Conservation (phyloP, 306 rosid genomes). For the Ormosia emarginata region DNA sequence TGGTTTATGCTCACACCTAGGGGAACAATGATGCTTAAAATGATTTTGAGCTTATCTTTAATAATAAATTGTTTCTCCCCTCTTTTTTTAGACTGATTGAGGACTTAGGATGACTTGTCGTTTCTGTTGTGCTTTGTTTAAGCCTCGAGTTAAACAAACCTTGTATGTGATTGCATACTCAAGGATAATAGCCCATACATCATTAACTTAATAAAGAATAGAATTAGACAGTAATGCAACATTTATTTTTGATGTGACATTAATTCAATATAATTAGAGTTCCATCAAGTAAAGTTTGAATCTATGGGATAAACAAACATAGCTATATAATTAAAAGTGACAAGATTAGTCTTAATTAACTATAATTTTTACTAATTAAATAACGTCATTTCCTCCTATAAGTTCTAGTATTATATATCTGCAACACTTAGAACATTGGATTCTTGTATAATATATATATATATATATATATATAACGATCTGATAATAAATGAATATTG, state of each 20-base stretch:
- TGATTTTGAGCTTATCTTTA: background rate
- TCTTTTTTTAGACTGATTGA: background rate
- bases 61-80: no score
- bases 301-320: background rate
- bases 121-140: background rate
- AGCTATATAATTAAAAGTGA: background rate
- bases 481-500: no score
- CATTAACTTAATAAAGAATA: background rate
- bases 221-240: background rate
- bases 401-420: background rate
- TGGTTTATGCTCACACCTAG: background rate
- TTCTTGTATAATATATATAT: no score
- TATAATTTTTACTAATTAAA: no score
- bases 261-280: background rate
- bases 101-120: background rate
- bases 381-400: no score
- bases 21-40: background rate
- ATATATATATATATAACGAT: no score
- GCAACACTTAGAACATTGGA: background rate
- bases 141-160: background rate
- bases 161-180: background rate
- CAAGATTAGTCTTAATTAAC: background rate
- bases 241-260: background rate
- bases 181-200: background rate
- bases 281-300: background rate